Evolutionary conservation across 1,284 basidiomycete species (phyloP), one percentile per base, ranked within the genome.

Genomic region (Sanghuangporus weigelae): DNA sequence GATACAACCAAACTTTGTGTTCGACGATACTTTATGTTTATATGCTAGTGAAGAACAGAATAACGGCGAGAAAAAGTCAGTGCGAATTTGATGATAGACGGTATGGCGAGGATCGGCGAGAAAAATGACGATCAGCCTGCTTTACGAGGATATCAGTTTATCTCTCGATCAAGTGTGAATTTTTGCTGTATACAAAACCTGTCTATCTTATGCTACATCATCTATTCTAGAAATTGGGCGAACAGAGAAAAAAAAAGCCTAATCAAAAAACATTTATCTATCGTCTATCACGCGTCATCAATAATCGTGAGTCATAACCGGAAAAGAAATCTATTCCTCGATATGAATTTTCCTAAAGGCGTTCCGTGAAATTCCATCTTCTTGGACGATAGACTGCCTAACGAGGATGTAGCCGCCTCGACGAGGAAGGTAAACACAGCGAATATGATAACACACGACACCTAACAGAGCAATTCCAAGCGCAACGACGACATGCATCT

Each of bases 371-470:
- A 82, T 75, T 0, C 84, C 83, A 69, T 86, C 84, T 14, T 82
- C 80, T 67, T 85, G 79, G n/a, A 80, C 63, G 16, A 82, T 74
- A 67, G 78, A 79, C 40, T 80, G 77, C 31, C 81, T 75, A 65
- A 79, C 75, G 1, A 89, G 73, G 40, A 49, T 72, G 68, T 87
- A 88, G 58, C 83, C 80, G 11, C 77, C 74, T 60, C 73, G 72
- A 63, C 70, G 71, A 7, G 87, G 87, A n/a, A 84, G 73, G 81
- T 82, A 84, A 26, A 77, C 69, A 62, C 79, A 79, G 75, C 79
- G 78, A 21, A 84, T 69, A 64, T 82, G 83, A 87, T 87, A 89
- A 71, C 87, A 89, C 23, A 73, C 70, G 0, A 82, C 71, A 0
- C 86, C 86, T 48, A 83, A 65, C 3, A 81, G 63, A 7, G 84